Base-by-base conservation (phyloP, 1,139 yeast genomes). In the Pichia sp. region DNA sequence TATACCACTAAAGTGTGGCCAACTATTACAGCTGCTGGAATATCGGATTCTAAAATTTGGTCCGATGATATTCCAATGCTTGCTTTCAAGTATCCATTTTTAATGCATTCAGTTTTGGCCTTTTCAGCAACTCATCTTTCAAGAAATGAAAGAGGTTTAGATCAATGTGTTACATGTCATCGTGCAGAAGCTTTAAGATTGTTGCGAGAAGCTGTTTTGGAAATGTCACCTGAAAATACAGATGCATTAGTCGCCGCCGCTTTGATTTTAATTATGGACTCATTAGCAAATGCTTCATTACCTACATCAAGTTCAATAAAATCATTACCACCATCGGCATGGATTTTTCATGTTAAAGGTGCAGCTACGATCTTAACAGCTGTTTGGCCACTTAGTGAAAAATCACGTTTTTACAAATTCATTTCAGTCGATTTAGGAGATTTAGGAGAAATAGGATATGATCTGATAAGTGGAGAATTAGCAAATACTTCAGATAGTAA, bases 291-390 rank as follows among this genome's bases (percentile, higher is more conserved):
- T 62, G 96, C 96, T 0, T 78, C 94, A 2, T 69, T 80, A 34
- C 88, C 95, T 3, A 70, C 76, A 5, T 69, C 79, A 4, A 72
- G 81, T 24, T 64, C 67, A 6, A 65, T 62, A 4, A 78, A 78
- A 51, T 75, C 86, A 5, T 65, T 88, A 41, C 95, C 96, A 1
- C 91, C 96, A 1, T 80, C 91, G 7, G 95, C 96, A 0, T 89
- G 97, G 97, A 80, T 89, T 43, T 91, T 87, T 67, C 96, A 89
- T 58, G 96, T 89, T 13, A 85, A 93, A 54, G 97, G 96, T 19
- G 96, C 96, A 0, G 96, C 96, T 5, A 89, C 96, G 0, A 89
- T 89, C 37, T 68, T 89, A 43, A 84, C 95, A 1, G 95, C 96
- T 1, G 95, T 88, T 14, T 88, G 96, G 85, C 96, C 96, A 4